These are phyloP conservation scores for Ascodesmis nigricans DNA, from an alignment of 495 filamentous ascomycete species.

Conservation along the genomic window DNA sequence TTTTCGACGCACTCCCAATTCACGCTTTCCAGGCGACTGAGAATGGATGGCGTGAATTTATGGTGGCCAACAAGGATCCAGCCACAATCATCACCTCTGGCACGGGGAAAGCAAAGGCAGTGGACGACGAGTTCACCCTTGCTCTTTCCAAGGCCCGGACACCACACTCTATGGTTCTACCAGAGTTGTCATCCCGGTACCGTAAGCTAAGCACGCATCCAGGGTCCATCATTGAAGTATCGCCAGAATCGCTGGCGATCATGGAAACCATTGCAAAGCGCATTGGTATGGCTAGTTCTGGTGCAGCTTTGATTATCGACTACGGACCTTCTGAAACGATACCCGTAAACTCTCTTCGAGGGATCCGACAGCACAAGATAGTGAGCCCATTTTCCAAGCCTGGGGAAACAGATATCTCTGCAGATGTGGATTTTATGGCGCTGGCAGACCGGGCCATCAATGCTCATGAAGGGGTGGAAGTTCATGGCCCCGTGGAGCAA, in stretches of 20 bases:
- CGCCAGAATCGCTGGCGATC: constrained; percentile 61
- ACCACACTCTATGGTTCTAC: constrained; percentile 63
- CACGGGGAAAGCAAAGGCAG: constrained; percentile 25
- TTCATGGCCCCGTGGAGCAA: constrained; percentile 83
- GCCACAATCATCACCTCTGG: constrained; percentile 20
- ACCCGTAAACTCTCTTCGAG: constrained; percentile 67
- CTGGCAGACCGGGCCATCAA: constrained; percentile 59
- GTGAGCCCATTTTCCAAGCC: constrained; percentile 57
- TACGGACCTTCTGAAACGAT: constrained; percentile 65
- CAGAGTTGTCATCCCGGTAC: constrained; percentile 63
- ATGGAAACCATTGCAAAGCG: constrained; percentile 55
- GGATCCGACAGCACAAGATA: constrained; percentile 49
- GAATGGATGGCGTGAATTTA: constrained; percentile 29
- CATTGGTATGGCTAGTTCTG: constrained; percentile 60
- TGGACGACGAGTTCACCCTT: constrained; percentile 54
- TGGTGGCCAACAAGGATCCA: constrained; percentile 24
- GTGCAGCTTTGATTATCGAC: constrained; percentile 79
- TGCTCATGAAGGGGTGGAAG: constrained; percentile 58
- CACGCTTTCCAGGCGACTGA: constrained; percentile 61
- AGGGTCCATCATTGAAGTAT: constrained; percentile 59
- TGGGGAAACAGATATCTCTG: constrained; percentile 64
- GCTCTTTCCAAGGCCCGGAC: constrained; percentile 50
- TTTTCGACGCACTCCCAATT: constrained; percentile 97
- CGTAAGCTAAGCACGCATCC: constrained; percentile 41
- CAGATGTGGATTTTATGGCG: constrained; percentile 76